Evolutionary conservation across 306 rosid genomes (phyloP), one percentile per base, ranked within the genome.

Genomic region (Inga leiocalycina): DNA sequence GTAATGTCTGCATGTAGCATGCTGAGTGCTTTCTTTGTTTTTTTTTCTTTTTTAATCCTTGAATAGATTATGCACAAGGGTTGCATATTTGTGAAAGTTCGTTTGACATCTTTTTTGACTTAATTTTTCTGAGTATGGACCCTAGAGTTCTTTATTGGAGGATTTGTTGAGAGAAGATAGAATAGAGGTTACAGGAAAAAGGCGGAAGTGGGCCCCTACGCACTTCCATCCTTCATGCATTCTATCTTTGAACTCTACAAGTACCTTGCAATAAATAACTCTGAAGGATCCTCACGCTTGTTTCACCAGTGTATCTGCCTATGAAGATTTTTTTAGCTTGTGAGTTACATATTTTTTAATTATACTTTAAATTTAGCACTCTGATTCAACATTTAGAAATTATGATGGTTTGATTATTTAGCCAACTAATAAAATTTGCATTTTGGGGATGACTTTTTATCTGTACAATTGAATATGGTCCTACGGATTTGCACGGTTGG

Each of bases 261-360:
- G 66, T 2, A 59, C 66, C 32, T 59, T 22, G 15, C 15, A 59
- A 59, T 59, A 59, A 59, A 59, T 59, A 59, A 59, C 66, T 10
- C 66, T 59, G 15, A 22, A 59, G 66, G 34, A 59, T 59, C 30
- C 66, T 59, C 5, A 59, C 10, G 35, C 66, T 71, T 83, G 80
- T 43, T 44, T 80, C 45, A 57, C 72, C 8, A 3, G 14, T 72
- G 37, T 71, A 45, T 46, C 51, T 44, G 59, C 61, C 74, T 68
- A 27, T 68, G 79, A 48, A 74, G 61, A 67, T 74, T 22, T 43
- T 75, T 69, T n/a, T 74, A 24, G 81, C 81, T 56, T 32, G 57
- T 8, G 80, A 78, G 83, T 52, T 27, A n/a, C 35, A 32, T 62
- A 13, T 34, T 22, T 44, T 41, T 77, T 39, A 24, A 59, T 51